Evolutionary conservation across 2,329 filamentous ascomycete species (phyloP).

Genomic region (Ophiocordyceps unilateralis): DNA sequence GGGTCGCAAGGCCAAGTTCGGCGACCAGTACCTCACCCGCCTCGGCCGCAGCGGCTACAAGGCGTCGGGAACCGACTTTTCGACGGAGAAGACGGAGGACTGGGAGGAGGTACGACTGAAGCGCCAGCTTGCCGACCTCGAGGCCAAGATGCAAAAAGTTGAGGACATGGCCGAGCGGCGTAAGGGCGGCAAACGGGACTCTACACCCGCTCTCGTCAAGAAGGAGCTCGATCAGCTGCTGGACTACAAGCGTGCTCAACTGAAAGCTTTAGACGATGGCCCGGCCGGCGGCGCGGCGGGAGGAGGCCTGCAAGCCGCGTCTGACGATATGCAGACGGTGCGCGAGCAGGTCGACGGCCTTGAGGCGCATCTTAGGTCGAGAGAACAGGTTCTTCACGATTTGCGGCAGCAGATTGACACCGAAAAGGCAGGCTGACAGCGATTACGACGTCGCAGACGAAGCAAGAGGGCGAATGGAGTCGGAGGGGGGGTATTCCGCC

Average conservation of each 20-base stretch:
- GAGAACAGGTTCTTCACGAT: constrained; percentile 60
- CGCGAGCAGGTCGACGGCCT: constrained; percentile 86
- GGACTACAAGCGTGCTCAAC: constrained; percentile 78
- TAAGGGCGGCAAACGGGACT: constrained; percentile 48
- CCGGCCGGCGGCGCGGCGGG: constrained; percentile 52
- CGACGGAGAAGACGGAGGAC: constrained; percentile 69
- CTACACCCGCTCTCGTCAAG: constrained; percentile 82
- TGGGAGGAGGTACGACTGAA: constrained; percentile 96
- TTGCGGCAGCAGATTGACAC: constrained; percentile 72
- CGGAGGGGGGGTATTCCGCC: too few species aligned
- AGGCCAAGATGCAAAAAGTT: constrained; percentile 71
- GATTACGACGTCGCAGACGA: neutral
- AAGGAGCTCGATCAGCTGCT: constrained; percentile 83
- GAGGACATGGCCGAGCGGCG: constrained; percentile 54
- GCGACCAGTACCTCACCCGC: constrained; percentile 86
- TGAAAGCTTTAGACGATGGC: constrained; percentile 59
- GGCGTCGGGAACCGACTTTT: constrained; percentile 79
- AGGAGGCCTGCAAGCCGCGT: constrained; percentile 55
- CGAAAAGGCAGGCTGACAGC: constrained; percentile 44
- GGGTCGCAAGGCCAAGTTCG: constrained; percentile 90
- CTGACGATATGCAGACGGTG: constrained; percentile 79
- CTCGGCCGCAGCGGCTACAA: constrained; percentile 72
- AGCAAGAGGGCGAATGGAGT: neutral
- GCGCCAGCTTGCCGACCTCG: constrained; percentile 78
- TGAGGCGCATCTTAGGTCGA: constrained; percentile 61